Conservation (phyloP, 2,329 filamentous ascomycete species). For the Claviceps humidiphila region DNA sequence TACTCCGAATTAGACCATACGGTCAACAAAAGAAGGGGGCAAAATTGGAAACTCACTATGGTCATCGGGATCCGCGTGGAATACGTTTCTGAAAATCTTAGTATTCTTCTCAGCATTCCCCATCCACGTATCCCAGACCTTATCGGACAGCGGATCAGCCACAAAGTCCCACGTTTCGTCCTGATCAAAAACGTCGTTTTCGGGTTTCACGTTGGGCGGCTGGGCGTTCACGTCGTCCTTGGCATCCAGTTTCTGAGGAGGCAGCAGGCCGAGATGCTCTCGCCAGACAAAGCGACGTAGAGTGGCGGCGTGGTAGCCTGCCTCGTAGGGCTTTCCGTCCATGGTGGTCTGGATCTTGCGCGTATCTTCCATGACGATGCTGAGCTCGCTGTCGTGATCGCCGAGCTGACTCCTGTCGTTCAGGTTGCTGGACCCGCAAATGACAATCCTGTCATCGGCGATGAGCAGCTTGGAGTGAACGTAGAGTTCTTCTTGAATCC, state of each 20-base stretch:
- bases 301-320: conserved; percentile 69
- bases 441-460: conserved; percentile 70
- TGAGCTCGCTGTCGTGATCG: conserved; percentile 80
- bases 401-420: conserved; percentile 86
- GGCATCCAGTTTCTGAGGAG: conserved; percentile 57
- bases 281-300: conserved; percentile 75
- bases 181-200: conserved; percentile 48
- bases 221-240: conserved; percentile 57
- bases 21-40: too few relatives aligned
- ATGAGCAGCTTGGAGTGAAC: conserved; percentile 87
- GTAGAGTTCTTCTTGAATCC: conserved; percentile 93
- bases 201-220: conserved; percentile 52
- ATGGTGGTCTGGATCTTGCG: conserved; percentile 58
- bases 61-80: conserved; percentile 83
- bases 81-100: conserved; percentile 61
- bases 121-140: conserved; percentile 59
- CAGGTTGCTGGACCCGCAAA: conserved; percentile 80
- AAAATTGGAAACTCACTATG: conserved; percentile 36
- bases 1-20: too few relatives aligned
- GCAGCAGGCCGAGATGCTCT: conserved; percentile 76
- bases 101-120: conserved; percentile 57
- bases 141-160: conserved; percentile 55
- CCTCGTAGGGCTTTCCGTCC: conserved; percentile 64
- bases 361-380: conserved; percentile 79
- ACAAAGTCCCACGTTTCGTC: conserved; percentile 54